Percentiles rank a stretch among this genome's conserved stretches.
Evolutionary conservation across 495 filamentous ascomycete genomes (phyloP).

Genomic region (Trichocladium antarcticum): DNA sequence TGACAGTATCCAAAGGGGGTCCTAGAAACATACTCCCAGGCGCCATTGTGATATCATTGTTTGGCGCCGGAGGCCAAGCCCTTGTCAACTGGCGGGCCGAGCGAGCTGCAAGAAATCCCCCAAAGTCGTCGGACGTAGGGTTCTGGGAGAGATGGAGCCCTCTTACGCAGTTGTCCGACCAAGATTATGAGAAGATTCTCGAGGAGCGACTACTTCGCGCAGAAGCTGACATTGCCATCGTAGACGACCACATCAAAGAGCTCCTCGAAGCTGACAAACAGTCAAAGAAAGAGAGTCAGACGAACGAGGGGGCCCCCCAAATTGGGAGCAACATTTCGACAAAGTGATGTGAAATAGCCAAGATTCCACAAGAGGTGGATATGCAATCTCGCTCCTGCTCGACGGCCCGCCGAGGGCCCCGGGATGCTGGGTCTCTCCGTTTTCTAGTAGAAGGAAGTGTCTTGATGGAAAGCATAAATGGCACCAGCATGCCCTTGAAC

Average conservation of each 20-base stretch:
- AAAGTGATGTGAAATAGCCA: neutral
- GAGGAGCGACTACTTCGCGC: constrained; percentile 66
- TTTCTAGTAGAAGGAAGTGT: too few species aligned
- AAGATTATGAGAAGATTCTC: constrained; percentile 67
- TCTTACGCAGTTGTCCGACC: constrained; percentile 59
- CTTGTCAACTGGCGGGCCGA: constrained; percentile 13
- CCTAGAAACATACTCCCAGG: constrained; percentile 36
- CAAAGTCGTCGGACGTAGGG: neutral
- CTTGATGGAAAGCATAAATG: too few species aligned
- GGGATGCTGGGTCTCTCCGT: too few species aligned
- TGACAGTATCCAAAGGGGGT: constrained; percentile 29
- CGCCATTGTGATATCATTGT: constrained; percentile 25
- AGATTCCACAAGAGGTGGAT: too few species aligned
- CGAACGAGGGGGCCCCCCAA: neutral
- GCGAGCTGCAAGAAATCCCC: neutral
- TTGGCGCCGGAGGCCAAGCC: constrained; percentile 31
- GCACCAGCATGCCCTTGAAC: too few species aligned
- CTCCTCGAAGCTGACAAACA: constrained; percentile 28
- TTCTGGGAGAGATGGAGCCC: constrained; percentile 70
- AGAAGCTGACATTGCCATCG: constrained; percentile 72
- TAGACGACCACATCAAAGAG: constrained; percentile 71
- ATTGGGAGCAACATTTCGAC: neutral
- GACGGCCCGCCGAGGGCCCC: too few species aligned
- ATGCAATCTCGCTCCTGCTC: too few species aligned
- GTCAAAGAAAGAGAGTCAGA: neutral